Conservation (phyloP, 2,329 filamentous ascomycete genomes). For the Pyricularia sp. region DNA sequence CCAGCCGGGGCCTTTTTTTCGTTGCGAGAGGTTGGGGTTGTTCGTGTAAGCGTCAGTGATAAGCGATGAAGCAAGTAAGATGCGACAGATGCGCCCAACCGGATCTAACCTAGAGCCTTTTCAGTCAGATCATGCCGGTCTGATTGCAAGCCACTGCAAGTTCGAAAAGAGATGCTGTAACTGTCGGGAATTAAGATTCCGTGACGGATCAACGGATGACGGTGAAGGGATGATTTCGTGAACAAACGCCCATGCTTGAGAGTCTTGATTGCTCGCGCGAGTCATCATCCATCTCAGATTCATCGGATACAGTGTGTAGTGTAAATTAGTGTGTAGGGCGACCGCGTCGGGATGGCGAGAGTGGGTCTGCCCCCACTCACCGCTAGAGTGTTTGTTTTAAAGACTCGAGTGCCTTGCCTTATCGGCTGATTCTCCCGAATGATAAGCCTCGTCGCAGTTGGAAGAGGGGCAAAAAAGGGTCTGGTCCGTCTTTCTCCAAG, state of each 20-base stretch:
- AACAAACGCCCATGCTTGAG: background rate
- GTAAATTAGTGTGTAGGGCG: background rate
- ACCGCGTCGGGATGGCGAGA: background rate
- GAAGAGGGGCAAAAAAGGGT: background rate
- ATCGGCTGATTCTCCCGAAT: background rate
- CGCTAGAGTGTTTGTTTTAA: background rate
- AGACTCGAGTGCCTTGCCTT: background rate
- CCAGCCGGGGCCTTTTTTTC: slow-evolving; percentile 3
- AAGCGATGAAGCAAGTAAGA: background rate
- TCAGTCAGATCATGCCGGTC: slow-evolving; percentile 3
- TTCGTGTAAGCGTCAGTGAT: slow-evolving; percentile 11
- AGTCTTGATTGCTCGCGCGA: background rate
- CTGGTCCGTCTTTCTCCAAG: background rate
- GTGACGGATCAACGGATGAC: background rate
- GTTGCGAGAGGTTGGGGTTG: background rate
- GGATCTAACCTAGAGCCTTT: slow-evolving; percentile 14
- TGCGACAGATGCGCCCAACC: slow-evolving; percentile 17
- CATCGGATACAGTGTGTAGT: background rate
- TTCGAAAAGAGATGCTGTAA: background rate
- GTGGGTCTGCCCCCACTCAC: background rate
- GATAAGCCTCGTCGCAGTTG: background rate
- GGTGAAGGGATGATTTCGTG: background rate
- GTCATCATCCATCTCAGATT: background rate
- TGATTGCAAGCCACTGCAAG: background rate
- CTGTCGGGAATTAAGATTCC: background rate